A percentile compares a stretch with the other conserved stretches of the same genome.
phyloP scores from a whole-genome alignment of 164 flowering plant species.

The Magnolia sinica region DNA sequence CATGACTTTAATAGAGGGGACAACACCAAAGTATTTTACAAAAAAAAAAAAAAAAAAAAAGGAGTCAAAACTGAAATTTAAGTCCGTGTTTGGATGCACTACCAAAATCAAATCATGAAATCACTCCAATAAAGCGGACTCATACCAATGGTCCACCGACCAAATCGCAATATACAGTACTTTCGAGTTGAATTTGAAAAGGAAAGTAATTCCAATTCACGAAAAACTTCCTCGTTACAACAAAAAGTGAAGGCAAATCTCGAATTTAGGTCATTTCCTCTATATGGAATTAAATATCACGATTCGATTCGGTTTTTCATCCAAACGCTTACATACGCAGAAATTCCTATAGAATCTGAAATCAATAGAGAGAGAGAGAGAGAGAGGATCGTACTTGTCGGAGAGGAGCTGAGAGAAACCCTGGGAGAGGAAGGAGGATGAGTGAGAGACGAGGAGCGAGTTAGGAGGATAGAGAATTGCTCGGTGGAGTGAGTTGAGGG shows the following conservation, averaged over 20 bases:
- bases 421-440: slow-evolving; percentile 76
- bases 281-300: neutral
- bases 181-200: neutral
- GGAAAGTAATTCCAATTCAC: neutral
- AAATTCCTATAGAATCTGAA: neutral
- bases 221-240: neutral
- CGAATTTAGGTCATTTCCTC: neutral
- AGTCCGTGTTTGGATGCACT: too few species aligned
- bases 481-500: slow-evolving; percentile 75
- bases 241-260: neutral
- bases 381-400: slow-evolving; percentile 53
- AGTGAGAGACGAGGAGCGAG: slow-evolving; percentile 76
- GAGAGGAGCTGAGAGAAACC: slow-evolving; percentile 80
- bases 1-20: too few species aligned
- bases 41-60: too few species aligned
- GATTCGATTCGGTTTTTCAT: neutral
- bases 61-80: too few species aligned
- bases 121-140: too few species aligned
- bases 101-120: too few species aligned
- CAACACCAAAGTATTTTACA: too few species aligned
- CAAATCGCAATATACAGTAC: neutral
- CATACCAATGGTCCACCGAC: neutral
- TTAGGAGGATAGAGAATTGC: slow-evolving; percentile 81
- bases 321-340: neutral
- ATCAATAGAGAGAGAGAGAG: neutral